These are phyloP conservation scores for Geotrichum klebahnii DNA, from an alignment of 1,139 yeast species.

Conservation along the genomic window DNA sequence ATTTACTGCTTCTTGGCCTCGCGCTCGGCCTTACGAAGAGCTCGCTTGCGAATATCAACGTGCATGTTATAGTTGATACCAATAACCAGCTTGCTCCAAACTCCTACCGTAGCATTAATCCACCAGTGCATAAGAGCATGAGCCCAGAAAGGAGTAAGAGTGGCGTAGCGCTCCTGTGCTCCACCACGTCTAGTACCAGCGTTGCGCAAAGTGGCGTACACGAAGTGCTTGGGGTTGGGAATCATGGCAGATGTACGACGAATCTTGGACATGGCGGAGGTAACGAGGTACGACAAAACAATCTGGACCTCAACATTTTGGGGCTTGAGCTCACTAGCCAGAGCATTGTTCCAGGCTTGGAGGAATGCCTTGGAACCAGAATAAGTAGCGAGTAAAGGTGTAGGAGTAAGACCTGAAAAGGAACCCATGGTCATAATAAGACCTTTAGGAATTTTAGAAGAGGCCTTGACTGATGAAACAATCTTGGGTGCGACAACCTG, in stretches of 20 bases:
- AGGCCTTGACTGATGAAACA: slow-evolving; percentile 48
- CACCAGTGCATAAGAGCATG: slow-evolving; percentile 91
- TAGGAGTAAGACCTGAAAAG: slow-evolving; percentile 89
- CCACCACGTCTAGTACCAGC: slow-evolving; percentile 79
- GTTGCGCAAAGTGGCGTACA: slow-evolving; percentile 57
- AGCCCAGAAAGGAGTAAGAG: slow-evolving; percentile 87
- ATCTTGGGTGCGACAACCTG: slow-evolving; percentile 69
- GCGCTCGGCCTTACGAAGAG: slow-evolving; percentile 67
- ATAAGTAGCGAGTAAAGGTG: slow-evolving; percentile 87
- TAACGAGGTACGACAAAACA: slow-evolving; percentile 83
- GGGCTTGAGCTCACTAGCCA: slow-evolving; percentile 76
- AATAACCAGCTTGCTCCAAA: slow-evolving; percentile 67
- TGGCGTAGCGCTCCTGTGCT: slow-evolving; percentile 84
- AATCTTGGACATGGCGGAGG: slow-evolving; percentile 94
- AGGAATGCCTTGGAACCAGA: slow-evolving; percentile 95
- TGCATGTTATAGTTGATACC: slow-evolving; percentile 71
- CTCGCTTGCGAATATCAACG: slow-evolving; percentile 71
- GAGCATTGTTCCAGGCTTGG: slow-evolving; percentile 86
- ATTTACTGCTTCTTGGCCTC: slow-evolving; percentile 21
- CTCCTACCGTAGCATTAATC: slow-evolving; percentile 76
- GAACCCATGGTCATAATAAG: slow-evolving; percentile 93
- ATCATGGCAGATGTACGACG: slow-evolving; percentile 68
- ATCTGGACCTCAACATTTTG: slow-evolving; percentile 78
- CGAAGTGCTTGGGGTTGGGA: slow-evolving; percentile 81
- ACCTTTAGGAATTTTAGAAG: slow-evolving; percentile 43